Evolutionary conservation across 2,329 filamentous ascomycete species (phyloP).

Genomic region (Fusarium subtropicale): DNA sequence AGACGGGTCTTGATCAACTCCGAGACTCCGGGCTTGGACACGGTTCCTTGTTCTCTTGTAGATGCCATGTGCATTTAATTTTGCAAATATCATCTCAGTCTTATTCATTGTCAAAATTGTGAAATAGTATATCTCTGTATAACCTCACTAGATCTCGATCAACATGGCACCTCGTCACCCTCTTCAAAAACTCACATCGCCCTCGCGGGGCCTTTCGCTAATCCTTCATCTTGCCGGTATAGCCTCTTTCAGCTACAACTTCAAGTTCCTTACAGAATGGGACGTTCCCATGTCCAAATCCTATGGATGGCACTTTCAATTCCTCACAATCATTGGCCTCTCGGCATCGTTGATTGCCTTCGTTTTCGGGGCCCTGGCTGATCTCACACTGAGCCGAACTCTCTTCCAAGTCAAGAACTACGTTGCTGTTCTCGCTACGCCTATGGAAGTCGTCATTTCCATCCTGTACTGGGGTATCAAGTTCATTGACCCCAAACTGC

Average conservation of each 20-base stretch:
- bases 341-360: conserved; percentile 71
- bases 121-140: not conserved
- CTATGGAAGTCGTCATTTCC: conserved; percentile 77
- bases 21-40: conserved; percentile 33
- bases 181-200: conserved; percentile 73
- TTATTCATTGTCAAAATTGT: not conserved
- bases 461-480: conserved; percentile 79
- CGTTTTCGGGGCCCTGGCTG: conserved; percentile 69
- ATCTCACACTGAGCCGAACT: conserved; percentile 67
- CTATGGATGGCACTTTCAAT: conserved; percentile 77
- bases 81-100: not conserved
- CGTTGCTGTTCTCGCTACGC: conserved; percentile 72
- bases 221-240: conserved; percentile 68
- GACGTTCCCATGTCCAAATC: conserved; percentile 65
- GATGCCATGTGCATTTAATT: conserved; percentile 11
- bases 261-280: conserved; percentile 62
- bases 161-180: conserved; percentile 64
- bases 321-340: conserved; percentile 79
- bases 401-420: conserved; percentile 76
- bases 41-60: conserved; percentile 18
- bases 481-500: conserved; percentile 64
- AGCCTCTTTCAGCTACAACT: conserved; percentile 64
- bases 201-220: conserved; percentile 72
- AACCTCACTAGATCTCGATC: not conserved
- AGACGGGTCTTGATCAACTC: conserved; percentile 30